phyloP scores from a whole-genome alignment of 257 asterid species.

The Fraxinus pennsylvanica region DNA sequence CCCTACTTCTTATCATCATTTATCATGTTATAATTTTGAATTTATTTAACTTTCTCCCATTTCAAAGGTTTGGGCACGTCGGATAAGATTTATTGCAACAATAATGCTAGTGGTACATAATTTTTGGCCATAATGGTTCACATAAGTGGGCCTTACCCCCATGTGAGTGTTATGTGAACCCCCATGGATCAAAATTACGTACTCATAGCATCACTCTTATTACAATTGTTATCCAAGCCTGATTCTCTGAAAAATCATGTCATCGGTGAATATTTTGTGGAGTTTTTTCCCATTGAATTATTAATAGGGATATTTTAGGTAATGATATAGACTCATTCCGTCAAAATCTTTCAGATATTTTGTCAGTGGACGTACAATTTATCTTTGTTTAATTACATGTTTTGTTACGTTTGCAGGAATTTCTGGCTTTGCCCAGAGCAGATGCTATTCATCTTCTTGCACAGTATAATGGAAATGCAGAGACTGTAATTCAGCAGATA shows the following conservation, averaged over 20 bases:
- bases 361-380: background rate
- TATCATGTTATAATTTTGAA: slow-evolving; percentile 6
- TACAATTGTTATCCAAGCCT: background rate
- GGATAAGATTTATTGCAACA: background rate
- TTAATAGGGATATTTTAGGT: background rate
- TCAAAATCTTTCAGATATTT: background rate
- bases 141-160: too few species aligned
- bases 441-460: slow-evolving; percentile 97
- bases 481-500: slow-evolving; percentile 88
- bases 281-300: too few species aligned
- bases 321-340: background rate
- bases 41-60: background rate
- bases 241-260: background rate
- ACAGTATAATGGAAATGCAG: slow-evolving; percentile 91
- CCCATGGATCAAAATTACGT: too few species aligned
- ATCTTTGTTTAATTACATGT: background rate
- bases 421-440: slow-evolving; percentile 93
- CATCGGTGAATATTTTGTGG: too few species aligned
- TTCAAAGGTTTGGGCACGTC: background rate
- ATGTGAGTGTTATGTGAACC: too few species aligned
- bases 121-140: too few species aligned
- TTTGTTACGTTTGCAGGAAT: slow-evolving; percentile 61
- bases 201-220: background rate
- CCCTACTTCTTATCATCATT: background rate
- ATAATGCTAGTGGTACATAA: too few species aligned